A percentile compares a stretch with the other conserved stretches of the same genome.
These are phyloP conservation scores for Verticillium albo-atrum DNA, from an alignment of 2,329 filamentous ascomycete genomes.

Conservation along the genomic window DNA sequence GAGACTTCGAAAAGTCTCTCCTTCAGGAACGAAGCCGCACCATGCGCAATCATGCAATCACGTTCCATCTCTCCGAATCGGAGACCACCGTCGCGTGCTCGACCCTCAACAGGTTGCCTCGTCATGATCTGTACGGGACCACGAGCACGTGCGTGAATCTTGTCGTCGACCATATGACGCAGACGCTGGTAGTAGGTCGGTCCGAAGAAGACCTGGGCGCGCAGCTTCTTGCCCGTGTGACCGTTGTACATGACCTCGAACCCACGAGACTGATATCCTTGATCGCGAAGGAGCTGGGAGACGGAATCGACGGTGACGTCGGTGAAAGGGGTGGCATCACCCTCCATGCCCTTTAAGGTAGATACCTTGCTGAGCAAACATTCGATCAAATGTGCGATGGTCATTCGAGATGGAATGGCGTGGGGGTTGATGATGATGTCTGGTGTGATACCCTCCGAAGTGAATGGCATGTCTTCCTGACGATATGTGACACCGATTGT, in stretches of 20 bases:
- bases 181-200: conserved; percentile 99
- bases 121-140: conserved; percentile 97
- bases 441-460: conserved; percentile 81
- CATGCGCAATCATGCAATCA: conserved; percentile 99
- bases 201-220: conserved; percentile 92
- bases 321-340: conserved; percentile 95
- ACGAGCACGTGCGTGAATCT: conserved; percentile 97
- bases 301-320: conserved; percentile 95
- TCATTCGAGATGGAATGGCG: conserved; percentile 99
- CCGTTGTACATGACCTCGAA: conserved; percentile 99
- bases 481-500: conserved; percentile 98
- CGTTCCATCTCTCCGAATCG: conserved; percentile 99
- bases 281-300: conserved; percentile 77
- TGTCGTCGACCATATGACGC: conserved; percentile 99
- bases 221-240: conserved; percentile 89
- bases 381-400: conserved; percentile 99
- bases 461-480: conserved; percentile 98
- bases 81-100: conserved; percentile 93
- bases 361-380: conserved; percentile 96
- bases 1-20: conserved; percentile 96
- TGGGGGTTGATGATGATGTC: conserved; percentile 99
- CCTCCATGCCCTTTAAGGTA: conserved; percentile 88
- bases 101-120: conserved; percentile 94
- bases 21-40: conserved; percentile 93
- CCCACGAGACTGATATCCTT: conserved; percentile 93